A percentile compares a stretch with the other conserved stretches of the same genome.
These are phyloP conservation scores for Calonectria leucothoes DNA, from an alignment of 2,329 filamentous ascomycete species.

Conservation along the genomic window DNA sequence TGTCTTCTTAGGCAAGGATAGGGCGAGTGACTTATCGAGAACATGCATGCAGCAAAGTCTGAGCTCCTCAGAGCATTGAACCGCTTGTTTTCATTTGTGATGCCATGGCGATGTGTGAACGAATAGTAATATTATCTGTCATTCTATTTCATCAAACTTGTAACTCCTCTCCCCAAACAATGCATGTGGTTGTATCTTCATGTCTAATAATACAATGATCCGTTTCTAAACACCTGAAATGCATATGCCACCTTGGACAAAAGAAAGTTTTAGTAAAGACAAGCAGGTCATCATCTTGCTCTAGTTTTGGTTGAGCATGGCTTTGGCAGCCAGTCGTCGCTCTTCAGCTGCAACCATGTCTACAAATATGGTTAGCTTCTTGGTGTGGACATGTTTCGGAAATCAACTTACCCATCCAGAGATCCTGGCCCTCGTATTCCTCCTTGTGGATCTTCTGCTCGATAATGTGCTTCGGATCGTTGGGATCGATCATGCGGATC, in stretches of 20 bases:
- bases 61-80: background rate
- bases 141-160: background rate
- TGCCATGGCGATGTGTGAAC: background rate
- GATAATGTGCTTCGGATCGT: conserved; percentile 84
- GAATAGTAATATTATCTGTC: background rate
- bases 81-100: background rate
- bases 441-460: conserved; percentile 91
- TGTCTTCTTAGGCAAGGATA: background rate
- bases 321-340: conserved; percentile 61
- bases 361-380: conserved; percentile 46
- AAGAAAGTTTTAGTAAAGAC: background rate
- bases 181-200: background rate
- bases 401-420: conserved; percentile 82
- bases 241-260: background rate
- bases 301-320: background rate
- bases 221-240: background rate
- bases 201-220: background rate
- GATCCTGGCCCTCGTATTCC: conserved; percentile 86
- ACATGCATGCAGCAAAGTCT: background rate
- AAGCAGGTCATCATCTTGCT: background rate
- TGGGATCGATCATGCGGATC: conserved; percentile 80
- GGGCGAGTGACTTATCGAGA: background rate
- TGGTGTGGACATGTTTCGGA: background rate
- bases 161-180: background rate
- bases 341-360: conserved; percentile 89